Conservation (phyloP, 1,284 basidiomycete genomes). For the Mycena citricolor region DNA sequence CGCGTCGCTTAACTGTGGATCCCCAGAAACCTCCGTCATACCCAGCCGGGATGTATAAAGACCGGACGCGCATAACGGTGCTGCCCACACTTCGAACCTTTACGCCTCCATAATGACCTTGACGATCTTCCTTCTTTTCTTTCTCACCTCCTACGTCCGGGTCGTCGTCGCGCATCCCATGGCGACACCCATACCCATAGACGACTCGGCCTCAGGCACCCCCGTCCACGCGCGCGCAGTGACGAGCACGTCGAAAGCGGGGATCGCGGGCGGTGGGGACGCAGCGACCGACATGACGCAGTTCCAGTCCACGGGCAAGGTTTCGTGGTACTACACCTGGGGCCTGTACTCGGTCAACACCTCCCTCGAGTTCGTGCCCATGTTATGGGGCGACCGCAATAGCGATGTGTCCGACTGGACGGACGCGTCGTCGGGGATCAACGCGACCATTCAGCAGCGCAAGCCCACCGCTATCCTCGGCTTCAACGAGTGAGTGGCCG, state of each 20-base stretch:
- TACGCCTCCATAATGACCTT: too few species aligned
- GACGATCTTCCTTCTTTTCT: too few species aligned
- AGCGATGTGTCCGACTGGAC: conserved; percentile 20
- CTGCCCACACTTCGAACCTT: too few species aligned
- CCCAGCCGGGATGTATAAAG: too few species aligned
- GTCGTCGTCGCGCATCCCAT: too few species aligned
- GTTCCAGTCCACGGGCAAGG: conserved; percentile 20
- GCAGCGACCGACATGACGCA: conserved; percentile 12
- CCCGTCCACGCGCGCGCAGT: conserved; percentile 8
- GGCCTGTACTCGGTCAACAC: conserved; percentile 31
- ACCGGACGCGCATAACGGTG: too few species aligned
- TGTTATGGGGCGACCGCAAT: conserved; percentile 64
- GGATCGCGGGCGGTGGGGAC: conserved; percentile 16
- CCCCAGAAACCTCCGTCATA: too few species aligned
- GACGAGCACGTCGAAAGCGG: conserved; percentile 17
- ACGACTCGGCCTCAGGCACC: too few species aligned
- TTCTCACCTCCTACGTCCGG: too few species aligned
- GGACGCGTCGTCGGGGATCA: conserved; percentile 38
- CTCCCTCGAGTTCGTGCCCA: conserved; percentile 45
- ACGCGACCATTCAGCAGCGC: conserved; percentile 39
- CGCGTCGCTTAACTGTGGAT: too few species aligned
- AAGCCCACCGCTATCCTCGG: conserved; percentile 55
- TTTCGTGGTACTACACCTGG: conserved; percentile 50
- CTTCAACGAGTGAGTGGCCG: conserved; percentile 64
- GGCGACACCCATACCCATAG: too few species aligned